phyloP scores from a whole-genome alignment of 2,329 filamentous ascomycete species.

The Neofusicoccum sp. region DNA sequence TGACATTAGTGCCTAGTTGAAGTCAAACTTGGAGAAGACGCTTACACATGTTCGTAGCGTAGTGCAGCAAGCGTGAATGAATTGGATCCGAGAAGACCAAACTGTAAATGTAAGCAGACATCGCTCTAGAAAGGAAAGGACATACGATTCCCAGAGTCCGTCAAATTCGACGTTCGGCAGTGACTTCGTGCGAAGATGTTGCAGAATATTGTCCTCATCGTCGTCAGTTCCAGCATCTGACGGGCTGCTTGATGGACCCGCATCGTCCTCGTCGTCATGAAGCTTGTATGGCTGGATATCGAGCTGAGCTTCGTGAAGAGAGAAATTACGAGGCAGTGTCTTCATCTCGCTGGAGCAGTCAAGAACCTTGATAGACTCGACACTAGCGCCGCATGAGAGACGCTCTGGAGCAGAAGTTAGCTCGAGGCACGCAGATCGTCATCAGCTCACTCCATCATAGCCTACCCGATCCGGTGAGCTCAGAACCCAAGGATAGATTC shows the following conservation, averaged over 20 bases:
- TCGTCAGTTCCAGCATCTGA: conserved; percentile 30
- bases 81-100: conserved; percentile 49
- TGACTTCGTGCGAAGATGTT: conserved; percentile 36
- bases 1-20: neutral
- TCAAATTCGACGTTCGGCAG: conserved; percentile 45
- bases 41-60: conserved; percentile 43
- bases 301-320: conserved; percentile 38
- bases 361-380: conserved; percentile 41
- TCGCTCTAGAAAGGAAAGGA: neutral
- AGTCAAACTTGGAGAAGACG: neutral
- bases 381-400: conserved; percentile 30
- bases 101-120: conserved; percentile 20
- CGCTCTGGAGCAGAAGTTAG: conserved; percentile 26
- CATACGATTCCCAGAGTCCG: conserved; percentile 49
- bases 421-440: neutral
- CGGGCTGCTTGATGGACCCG: neutral
- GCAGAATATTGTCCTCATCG: conserved; percentile 25
- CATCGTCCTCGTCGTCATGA: conserved; percentile 29
- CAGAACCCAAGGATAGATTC: conserved; percentile 37
- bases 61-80: conserved; percentile 44
- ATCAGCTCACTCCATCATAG: neutral
- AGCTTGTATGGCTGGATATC: conserved; percentile 49
- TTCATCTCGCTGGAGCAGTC: conserved; percentile 40
- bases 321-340: conserved; percentile 26
- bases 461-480: conserved; percentile 30